Base-by-base conservation (phyloP, 2,329 filamentous ascomycete genomes). In the Phyllosticta citrichinensis region DNA sequence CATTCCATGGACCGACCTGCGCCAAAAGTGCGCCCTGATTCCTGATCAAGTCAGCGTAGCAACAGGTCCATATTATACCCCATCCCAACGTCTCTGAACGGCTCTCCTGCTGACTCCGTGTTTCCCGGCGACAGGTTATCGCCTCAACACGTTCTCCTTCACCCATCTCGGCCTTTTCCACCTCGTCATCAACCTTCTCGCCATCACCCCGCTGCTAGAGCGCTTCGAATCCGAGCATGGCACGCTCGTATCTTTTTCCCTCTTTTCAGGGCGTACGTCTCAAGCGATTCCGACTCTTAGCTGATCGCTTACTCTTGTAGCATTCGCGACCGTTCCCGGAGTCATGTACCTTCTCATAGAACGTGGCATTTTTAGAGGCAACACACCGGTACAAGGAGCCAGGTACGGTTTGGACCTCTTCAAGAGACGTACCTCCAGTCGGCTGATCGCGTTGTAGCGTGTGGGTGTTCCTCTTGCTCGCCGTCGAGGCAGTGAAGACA, bases 141-240 rank as follows among this genome's bases (percentile, higher is more conserved):
- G 94, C 63, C 81, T 96, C 40, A 97, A 96, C 71, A 95, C 93
- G 0, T 99, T 91, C 70, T 91, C 92, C 0, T 79, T 99, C 61
- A 85, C 97, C 63, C 94, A 99, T 72, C 74, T 85, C 53, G 88
- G 87, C 68, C 81, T 95, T 71, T 79, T 96, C 67, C 94, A 97
- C 74, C 81, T 87, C 63, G 69, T 92, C 58, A 77, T 95, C 70
- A 96, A 97, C 74, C 73, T 91, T 24, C 58, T 95, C 64, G 89
- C 91, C 22, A 74, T 97, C 64, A 86, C 87, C 50, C 94, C 94
- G n/a, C 79, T 99, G 57, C 77, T 99, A 73, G 93, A 97, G 75
- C 84, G 92, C 63, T 99, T 97, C 74, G 94, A 99, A 77, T 83
- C 84, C 64, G 93, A 97, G 73, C 86, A 95, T 74, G 94, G 94